These are phyloP conservation scores for Alternaria ventricosa DNA, from an alignment of 2,329 filamentous ascomycete species.

Conservation along the genomic window DNA sequence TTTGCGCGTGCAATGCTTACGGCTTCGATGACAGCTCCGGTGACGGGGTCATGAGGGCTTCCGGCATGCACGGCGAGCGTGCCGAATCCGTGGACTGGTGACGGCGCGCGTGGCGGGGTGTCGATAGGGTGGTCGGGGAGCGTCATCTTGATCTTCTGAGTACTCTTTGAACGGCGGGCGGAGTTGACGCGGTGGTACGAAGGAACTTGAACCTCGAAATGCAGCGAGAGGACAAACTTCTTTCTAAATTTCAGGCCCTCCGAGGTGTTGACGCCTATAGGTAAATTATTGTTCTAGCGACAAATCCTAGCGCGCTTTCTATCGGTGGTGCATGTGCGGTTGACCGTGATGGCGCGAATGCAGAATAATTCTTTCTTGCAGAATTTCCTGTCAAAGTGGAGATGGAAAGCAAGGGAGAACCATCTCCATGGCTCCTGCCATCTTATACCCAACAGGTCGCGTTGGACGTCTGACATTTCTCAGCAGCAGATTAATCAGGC, in stretches of 20 bases:
- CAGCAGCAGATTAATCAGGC: slow-evolving; percentile 32
- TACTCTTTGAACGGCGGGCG: neutral
- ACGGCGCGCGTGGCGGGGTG: slow-evolving; percentile 75
- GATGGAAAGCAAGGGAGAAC: neutral
- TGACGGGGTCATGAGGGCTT: slow-evolving; percentile 85
- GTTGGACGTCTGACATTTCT: slow-evolving; percentile 24
- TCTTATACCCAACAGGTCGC: slow-evolving; percentile 5
- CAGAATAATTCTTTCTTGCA: slow-evolving; percentile 1
- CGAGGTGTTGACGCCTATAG: slow-evolving; percentile 17
- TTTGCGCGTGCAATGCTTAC: slow-evolving; percentile 47
- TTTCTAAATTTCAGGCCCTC: neutral
- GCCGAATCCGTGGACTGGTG: slow-evolving; percentile 81
- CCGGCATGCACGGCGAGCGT: slow-evolving; percentile 96
- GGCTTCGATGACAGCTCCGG: slow-evolving; percentile 93
- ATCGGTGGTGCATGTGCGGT: slow-evolving; percentile 1
- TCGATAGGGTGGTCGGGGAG: slow-evolving; percentile 64
- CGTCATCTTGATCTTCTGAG: slow-evolving; percentile 41
- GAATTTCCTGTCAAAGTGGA: slow-evolving; percentile 1
- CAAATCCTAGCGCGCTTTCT: slow-evolving; percentile 18
- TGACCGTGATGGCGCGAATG: neutral
- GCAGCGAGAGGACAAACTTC: neutral
- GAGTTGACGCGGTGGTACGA: neutral
- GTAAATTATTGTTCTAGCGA: slow-evolving; percentile 19
- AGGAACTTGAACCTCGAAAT: neutral
- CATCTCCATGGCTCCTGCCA: slow-evolving; percentile 6